Conservation (phyloP, 164 flowering plant genomes). For the Liriodendron chinense region DNA sequence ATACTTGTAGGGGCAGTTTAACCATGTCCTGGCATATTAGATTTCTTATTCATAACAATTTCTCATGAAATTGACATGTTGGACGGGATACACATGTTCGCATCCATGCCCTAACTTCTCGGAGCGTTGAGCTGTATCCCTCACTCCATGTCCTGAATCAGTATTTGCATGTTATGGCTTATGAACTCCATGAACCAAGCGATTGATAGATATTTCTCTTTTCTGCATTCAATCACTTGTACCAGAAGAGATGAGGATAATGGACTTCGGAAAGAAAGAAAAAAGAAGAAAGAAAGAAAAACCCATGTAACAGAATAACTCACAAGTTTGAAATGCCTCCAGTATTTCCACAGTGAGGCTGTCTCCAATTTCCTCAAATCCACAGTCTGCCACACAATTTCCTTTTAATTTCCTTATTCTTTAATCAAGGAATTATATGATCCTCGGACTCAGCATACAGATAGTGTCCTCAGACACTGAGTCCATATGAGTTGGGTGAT, state of each 20-base stretch:
- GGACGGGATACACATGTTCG: not conserved
- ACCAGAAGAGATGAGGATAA: not conserved
- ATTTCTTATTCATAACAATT: not conserved
- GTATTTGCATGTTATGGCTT: not conserved
- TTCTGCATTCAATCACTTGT: not conserved
- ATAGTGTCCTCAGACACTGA: not conserved
- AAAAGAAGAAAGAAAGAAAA: not conserved
- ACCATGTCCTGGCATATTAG: not conserved
- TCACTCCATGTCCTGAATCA: not conserved
- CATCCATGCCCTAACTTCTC: no score
- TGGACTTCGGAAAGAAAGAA: not conserved
- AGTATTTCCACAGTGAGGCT: not conserved
- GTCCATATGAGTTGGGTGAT: not conserved
- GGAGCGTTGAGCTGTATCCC: no score
- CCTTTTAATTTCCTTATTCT: not conserved
- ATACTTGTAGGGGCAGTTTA: not conserved
- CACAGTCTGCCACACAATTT: not conserved
- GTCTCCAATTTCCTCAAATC: slow-evolving; percentile 2
- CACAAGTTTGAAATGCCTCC: not conserved
- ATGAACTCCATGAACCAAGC: not conserved
- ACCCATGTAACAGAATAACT: not conserved
- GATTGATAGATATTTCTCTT: not conserved
- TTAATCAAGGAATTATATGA: not conserved
- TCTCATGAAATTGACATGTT: not conserved
- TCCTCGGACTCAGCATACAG: not conserved